Evolutionary conservation across 1,284 basidiomycete species (phyloP).

Genomic region (Microbotryum violaceum): DNA sequence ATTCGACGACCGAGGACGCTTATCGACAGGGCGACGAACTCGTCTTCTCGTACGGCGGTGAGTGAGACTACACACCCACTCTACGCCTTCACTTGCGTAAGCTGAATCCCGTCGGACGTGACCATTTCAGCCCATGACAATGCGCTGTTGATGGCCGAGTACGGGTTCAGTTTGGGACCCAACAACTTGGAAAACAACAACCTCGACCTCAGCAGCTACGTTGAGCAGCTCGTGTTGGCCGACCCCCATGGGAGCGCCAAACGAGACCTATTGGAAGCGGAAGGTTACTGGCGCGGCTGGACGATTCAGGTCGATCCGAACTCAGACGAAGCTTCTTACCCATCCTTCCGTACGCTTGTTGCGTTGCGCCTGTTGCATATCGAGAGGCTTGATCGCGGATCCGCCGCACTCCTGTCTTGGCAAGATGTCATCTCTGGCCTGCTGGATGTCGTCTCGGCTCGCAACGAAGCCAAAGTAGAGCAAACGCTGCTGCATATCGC

Average conservation of each 20-base stretch:
- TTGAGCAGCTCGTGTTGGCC: conserved; percentile 28
- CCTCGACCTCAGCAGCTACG: conserved; percentile 24
- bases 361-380: conserved; percentile 30
- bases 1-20: conserved; percentile 10
- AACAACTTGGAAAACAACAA: conserved; percentile 29
- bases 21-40: conserved; percentile 31
- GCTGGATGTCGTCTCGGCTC: conserved; percentile 19
- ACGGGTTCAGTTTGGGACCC: conserved; percentile 32
- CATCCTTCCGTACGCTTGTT: conserved; percentile 28
- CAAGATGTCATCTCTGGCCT: conserved; percentile 26
- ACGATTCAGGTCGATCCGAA: conserved; percentile 4
- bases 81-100: background rate
- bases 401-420: conserved; percentile 17
- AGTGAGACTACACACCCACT: background rate
- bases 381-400: conserved; percentile 3
- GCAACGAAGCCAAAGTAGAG: conserved; percentile 23
- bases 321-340: conserved; percentile 2
- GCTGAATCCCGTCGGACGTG: too few relatives aligned
- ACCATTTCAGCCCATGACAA: conserved; percentile 20
- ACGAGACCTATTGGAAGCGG: conserved; percentile 18
- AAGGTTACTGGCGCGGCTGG: conserved; percentile 21
- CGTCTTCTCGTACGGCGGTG: conserved; percentile 32
- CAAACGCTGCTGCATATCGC: conserved; percentile 6
- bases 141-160: conserved; percentile 33
- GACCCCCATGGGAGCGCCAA: conserved; percentile 23